Evolutionary conservation across 306 rosid species (phyloP).

Genomic region (Arachis hypogaea): DNA sequence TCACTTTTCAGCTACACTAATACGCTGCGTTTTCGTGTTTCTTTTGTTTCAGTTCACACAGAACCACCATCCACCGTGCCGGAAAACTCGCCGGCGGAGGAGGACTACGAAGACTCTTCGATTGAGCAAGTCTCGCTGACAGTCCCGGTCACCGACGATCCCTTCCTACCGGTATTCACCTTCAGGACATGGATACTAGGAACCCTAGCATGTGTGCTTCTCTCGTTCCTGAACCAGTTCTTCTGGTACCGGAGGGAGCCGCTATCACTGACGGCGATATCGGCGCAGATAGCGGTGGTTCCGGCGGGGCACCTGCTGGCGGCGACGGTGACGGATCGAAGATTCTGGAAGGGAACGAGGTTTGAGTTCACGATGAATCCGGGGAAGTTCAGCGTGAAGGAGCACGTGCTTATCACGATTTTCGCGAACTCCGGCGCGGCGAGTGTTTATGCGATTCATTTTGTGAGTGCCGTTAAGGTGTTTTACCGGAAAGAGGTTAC

Average conservation of each 20-base stretch:
- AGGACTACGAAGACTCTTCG: constrained; percentile 46
- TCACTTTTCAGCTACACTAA: constrained; percentile 5
- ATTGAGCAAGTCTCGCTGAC: constrained; percentile 64
- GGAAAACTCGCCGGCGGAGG: neutral
- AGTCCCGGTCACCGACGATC: constrained; percentile 60
- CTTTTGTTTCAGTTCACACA: constrained; percentile 40
- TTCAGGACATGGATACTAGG: constrained; percentile 74
- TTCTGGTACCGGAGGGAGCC: constrained; percentile 74
- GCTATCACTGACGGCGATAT: constrained; percentile 60
- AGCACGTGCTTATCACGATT: constrained; percentile 72
- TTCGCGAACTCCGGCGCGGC: constrained; percentile 78
- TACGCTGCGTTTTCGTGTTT: neutral
- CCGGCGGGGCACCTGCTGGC: constrained; percentile 74
- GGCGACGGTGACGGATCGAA: constrained; percentile 43
- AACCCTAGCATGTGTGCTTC: constrained; percentile 54
- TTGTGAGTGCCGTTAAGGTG: constrained; percentile 56
- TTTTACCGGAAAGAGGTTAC: constrained; percentile 51
- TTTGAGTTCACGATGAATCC: constrained; percentile 69
- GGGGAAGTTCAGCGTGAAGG: constrained; percentile 69
- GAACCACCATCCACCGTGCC: neutral
- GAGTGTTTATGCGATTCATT: constrained; percentile 64
- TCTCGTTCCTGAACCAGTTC: constrained; percentile 75
- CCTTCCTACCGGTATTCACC: constrained; percentile 57
- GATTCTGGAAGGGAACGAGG: constrained; percentile 53
- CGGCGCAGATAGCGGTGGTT: constrained; percentile 72